Evolutionary conservation across 805 yeast species (phyloP), one percentile per base, ranked within the genome.

Genomic region (Ogataea polymorpha): DNA sequence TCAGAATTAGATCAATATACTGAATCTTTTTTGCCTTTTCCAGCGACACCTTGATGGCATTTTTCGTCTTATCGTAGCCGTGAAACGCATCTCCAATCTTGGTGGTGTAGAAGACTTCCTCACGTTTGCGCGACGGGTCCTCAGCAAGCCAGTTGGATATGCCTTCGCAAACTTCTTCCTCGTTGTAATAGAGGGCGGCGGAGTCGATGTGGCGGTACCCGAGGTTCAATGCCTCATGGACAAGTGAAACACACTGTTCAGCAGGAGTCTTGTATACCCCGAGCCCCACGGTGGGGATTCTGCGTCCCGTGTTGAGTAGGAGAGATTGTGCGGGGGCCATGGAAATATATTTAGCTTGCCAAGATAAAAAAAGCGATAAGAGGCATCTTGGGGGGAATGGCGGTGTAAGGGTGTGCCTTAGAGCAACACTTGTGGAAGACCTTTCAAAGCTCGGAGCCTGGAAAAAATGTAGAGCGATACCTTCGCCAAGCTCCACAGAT

Each of bases 151-250:
- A 84, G 36, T 64, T 55, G 12, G 66, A 58, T 32, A 85, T 75
- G 3, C 84, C 93, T 33, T 71, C 67, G 15, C 79, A 79, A 5
- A 78, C 77, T 47, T 79, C 83, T 12, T 50, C 48, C 56, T 84
- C 87, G 62, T 86, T 86, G 10, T 66, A 62, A 62, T 86, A 86
- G 13, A 60, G 61, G 9, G 70, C 76, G 4, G 95, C 96, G 16
- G 81, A 68, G 56, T 86, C 95, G 43, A 86, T 64, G 54, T 81
- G 91, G 49, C 91, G 72, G 58, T 82, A 86, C 0, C 95, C 95
- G 13, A 61, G 66, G 23, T 69, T 62, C 46, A 86, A 67, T 2
- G 91, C 93, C 24, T 69, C 56, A 50, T 73, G 69, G 1, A 80
- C 81, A 16, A 79, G 56, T 0, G 67, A 61, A 2, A 59, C 44